phyloP scores from a whole-genome alignment of 169 alveolate species.

The Eimeria falciformis region DNA sequence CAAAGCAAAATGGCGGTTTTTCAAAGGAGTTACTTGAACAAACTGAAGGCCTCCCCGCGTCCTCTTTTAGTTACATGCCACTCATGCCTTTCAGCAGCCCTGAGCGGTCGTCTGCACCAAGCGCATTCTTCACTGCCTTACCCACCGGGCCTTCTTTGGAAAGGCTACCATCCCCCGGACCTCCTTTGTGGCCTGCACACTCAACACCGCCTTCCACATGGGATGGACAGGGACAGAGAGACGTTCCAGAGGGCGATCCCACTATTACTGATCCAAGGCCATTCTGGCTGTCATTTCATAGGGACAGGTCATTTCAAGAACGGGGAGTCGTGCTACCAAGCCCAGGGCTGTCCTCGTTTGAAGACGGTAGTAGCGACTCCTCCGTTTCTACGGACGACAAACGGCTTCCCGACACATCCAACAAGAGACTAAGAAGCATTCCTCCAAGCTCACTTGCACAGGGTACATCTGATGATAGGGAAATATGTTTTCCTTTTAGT shows the following conservation, averaged over 20 bases:
- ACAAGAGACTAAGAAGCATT: conserved; percentile 10
- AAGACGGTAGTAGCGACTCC: conserved; percentile 60
- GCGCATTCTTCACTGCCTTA: conserved; percentile 11
- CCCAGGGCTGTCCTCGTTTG: conserved; percentile 38
- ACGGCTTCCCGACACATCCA: not conserved
- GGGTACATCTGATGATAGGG: not conserved
- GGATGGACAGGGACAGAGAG: not conserved
- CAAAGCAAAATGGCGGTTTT: not conserved
- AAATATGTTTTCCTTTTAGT: not conserved
- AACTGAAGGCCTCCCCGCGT: not conserved
- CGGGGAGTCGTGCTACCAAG: conserved; percentile 27
- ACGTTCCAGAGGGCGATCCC: conserved; percentile 1
- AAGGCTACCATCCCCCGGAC: not conserved
- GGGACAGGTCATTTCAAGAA: not conserved
- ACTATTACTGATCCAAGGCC: not conserved
- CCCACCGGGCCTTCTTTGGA: conserved; percentile 27
- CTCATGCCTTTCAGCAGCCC: conserved; percentile 65
- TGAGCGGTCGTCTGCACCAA: conserved; percentile 56
- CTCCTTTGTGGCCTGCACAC: not conserved
- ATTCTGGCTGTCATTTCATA: not conserved
- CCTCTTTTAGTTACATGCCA: conserved; percentile 38
- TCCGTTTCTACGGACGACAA: conserved; percentile 36
- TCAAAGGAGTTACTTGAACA: conserved; percentile 28
- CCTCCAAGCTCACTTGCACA: not conserved
- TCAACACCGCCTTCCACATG: conserved; percentile 14